phyloP scores from a whole-genome alignment of 1,284 basidiomycete genomes.

The Leccinum colubrinum region DNA sequence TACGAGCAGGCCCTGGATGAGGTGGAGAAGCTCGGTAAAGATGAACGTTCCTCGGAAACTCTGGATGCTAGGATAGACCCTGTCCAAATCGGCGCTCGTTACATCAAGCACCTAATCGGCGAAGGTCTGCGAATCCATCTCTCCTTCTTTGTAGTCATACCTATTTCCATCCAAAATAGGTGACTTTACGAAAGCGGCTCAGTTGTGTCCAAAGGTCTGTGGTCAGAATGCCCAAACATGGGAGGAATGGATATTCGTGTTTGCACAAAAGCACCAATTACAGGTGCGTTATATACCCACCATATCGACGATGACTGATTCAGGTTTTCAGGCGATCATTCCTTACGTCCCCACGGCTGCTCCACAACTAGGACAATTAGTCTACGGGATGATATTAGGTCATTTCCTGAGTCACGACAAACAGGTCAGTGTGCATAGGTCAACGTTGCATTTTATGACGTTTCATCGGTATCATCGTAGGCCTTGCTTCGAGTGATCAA shows the following conservation, averaged over 20 bases:
- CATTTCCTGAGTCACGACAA: conserved; percentile 83
- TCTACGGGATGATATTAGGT: conserved; percentile 95
- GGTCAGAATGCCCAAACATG: conserved; percentile 77
- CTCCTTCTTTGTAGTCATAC: neutral
- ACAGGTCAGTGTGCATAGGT: conserved; percentile 45
- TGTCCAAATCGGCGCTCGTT: conserved; percentile 78
- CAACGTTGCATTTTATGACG: neutral
- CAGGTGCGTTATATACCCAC: conserved; percentile 47
- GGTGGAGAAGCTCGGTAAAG: conserved; percentile 61
- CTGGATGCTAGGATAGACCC: conserved; percentile 51
- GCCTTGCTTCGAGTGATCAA: conserved; percentile 77
- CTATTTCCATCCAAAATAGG: conserved; percentile 42
- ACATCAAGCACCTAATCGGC: conserved; percentile 76
- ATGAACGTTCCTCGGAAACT: conserved; percentile 21
- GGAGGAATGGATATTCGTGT: conserved; percentile 95
- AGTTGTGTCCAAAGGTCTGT: conserved; percentile 86
- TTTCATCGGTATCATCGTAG: conserved; percentile 37
- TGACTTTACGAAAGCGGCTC: conserved; percentile 82
- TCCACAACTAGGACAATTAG: conserved; percentile 79
- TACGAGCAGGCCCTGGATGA: conserved; percentile 90
- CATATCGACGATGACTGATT: neutral
- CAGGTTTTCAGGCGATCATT: conserved; percentile 66
- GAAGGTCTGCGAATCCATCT: conserved; percentile 52
- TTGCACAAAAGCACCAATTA: conserved; percentile 81
- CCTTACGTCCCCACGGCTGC: conserved; percentile 84